Conservation (phyloP, 495 filamentous ascomycete species). For the Hyaloscypha hepaticicola region DNA sequence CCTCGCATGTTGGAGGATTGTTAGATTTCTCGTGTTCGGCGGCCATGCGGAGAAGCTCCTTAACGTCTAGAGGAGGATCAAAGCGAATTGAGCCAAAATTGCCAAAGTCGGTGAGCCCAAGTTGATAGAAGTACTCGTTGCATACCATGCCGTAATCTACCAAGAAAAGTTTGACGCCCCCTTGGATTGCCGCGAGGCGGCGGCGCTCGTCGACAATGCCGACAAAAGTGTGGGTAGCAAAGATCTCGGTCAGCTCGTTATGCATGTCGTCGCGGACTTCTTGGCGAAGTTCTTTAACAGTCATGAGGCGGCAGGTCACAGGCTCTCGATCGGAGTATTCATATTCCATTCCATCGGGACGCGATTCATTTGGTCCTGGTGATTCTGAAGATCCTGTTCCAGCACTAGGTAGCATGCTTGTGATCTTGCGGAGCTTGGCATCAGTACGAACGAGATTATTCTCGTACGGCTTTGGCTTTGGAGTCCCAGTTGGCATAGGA, state of each 20-base stretch:
- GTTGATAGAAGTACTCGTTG: slow-evolving; percentile 94
- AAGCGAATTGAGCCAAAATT: slow-evolving; percentile 89
- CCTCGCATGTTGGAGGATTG: slow-evolving; percentile 34
- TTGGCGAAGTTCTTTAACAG: slow-evolving; percentile 77
- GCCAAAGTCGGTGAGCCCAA: slow-evolving; percentile 93
- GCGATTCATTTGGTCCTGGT: slow-evolving; percentile 14
- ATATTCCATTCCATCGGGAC: slow-evolving; percentile 54
- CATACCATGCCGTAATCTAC: slow-evolving; percentile 90
- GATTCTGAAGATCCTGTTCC: slow-evolving; percentile 4
- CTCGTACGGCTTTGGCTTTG: slow-evolving; percentile 70
- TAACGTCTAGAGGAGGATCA: slow-evolving; percentile 68
- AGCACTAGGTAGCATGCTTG: slow-evolving; percentile 72
- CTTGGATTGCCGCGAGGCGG: slow-evolving; percentile 88
- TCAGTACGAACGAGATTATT: slow-evolving; percentile 92
- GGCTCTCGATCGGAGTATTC: slow-evolving; percentile 67
- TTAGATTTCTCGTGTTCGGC: slow-evolving; percentile 61
- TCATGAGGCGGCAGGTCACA: slow-evolving; percentile 66
- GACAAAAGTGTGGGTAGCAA: slow-evolving; percentile 89
- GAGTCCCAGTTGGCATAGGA: slow-evolving; percentile 28
- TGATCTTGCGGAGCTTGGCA: slow-evolving; percentile 88
- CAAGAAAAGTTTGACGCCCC: slow-evolving; percentile 88
- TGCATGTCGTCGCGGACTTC: slow-evolving; percentile 84
- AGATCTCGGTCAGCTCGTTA: slow-evolving; percentile 82
- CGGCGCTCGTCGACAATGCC: slow-evolving; percentile 86
- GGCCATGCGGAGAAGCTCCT: slow-evolving; percentile 69